phyloP scores from a whole-genome alignment of 139 green algal genomes.

The Diplosphaera chodatii region DNA sequence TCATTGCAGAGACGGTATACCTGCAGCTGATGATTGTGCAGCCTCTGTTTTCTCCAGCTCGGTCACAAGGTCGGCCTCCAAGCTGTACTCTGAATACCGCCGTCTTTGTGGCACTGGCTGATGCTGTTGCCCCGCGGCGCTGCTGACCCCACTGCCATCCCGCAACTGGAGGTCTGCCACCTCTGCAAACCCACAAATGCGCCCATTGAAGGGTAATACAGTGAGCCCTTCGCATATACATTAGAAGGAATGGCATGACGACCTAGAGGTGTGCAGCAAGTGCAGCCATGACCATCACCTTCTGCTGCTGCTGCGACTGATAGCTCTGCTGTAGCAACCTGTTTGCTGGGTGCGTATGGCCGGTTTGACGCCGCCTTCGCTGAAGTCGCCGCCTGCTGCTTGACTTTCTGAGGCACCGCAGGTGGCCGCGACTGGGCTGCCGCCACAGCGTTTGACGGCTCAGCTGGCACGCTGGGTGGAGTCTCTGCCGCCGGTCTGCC shows the following conservation, averaged over 20 bases:
- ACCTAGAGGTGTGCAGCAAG: too few relatives aligned
- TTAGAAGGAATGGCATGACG: too few relatives aligned
- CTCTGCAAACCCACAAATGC: neutral
- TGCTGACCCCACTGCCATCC: neutral
- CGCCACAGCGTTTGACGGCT: neutral
- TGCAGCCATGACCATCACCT: neutral
- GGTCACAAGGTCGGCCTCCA: slow-evolving; percentile 45
- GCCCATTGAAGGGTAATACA: neutral
- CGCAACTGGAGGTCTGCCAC: neutral
- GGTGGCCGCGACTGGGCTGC: neutral
- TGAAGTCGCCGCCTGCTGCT: neutral
- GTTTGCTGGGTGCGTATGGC: neutral
- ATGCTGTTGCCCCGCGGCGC: neutral
- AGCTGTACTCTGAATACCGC: slow-evolving; percentile 39
- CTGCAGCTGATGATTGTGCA: slow-evolving; percentile 14
- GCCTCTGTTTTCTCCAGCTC: slow-evolving; percentile 21
- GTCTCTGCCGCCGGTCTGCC: neutral
- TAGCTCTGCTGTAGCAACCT: neutral
- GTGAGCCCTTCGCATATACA: too few relatives aligned
- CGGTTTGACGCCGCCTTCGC: neutral
- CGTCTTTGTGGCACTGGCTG: slow-evolving; percentile 11
- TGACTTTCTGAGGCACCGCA: neutral
- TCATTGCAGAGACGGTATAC: too few relatives aligned
- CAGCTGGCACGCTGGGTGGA: slow-evolving; percentile 8
- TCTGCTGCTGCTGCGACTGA: neutral